These are phyloP conservation scores for Bidens hawaiensis DNA, from an alignment of 140 eudicot genomes.

Conservation along the genomic window DNA sequence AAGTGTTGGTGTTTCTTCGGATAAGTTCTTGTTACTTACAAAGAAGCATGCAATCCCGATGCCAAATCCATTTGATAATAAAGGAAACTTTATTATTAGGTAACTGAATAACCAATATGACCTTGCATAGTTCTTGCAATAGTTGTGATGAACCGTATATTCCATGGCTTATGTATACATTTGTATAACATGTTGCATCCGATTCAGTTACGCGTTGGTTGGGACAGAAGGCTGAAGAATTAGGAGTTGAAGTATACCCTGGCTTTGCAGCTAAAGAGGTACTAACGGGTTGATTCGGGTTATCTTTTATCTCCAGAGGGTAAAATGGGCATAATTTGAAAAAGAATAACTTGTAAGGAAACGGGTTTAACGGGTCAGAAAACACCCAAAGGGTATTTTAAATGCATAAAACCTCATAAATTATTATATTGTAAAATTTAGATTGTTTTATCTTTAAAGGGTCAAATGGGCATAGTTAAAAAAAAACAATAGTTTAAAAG, in stretches of 20 bases:
- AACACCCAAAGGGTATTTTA: neutral
- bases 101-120: constrained; percentile 22
- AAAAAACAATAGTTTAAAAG: too few relatives aligned
- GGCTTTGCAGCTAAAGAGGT: constrained; percentile 99
- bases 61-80: constrained; percentile 85
- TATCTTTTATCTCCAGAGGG: neutral
- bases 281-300: neutral
- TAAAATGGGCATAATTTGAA: neutral
- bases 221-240: constrained; percentile 92
- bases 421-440: too few relatives aligned
- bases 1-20: constrained; percentile 81
- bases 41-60: constrained; percentile 59
- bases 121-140: constrained; percentile 16
- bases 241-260: constrained; percentile 96
- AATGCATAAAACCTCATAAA: neutral
- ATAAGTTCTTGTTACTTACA: constrained; percentile 85
- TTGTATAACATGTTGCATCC: constrained; percentile 1
- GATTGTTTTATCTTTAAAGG: too few relatives aligned
- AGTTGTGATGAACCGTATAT: neutral
- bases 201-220: constrained; percentile 89
- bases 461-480: too few relatives aligned
- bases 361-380: neutral
- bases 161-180: neutral
- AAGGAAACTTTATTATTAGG: constrained; percentile 96
- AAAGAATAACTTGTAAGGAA: neutral